Percentiles rank a stretch among this genome's conserved stretches.
Evolutionary conservation across 768 basidiomycete species (phyloP).

Genomic region (Boletellus emodensis): DNA sequence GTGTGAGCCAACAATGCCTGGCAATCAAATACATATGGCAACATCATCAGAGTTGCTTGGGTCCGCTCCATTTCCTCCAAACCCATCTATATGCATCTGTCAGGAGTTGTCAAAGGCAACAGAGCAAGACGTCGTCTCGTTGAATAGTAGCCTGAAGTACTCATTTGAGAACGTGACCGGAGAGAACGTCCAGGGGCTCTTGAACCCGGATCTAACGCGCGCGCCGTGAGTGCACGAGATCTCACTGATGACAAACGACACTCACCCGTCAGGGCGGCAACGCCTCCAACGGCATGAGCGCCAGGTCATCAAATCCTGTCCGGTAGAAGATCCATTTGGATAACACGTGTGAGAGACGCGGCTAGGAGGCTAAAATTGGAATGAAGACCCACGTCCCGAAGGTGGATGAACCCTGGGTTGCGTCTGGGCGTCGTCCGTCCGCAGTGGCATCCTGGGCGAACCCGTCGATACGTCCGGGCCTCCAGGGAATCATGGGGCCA

Average conservation of each 20-base stretch:
- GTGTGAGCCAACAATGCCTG: background rate
- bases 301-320: constrained; percentile 92
- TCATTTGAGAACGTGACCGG: constrained; percentile 86
- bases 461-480: constrained; percentile 90
- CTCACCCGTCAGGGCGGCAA: constrained; percentile 77
- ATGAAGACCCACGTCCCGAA: constrained; percentile 57
- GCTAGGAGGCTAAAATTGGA: background rate
- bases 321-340: constrained; percentile 58
- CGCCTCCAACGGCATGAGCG: constrained; percentile 94
- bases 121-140: constrained; percentile 55
- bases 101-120: background rate
- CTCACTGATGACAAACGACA: background rate
- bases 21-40: constrained; percentile 76
- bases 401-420: constrained; percentile 77
- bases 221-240: background rate
- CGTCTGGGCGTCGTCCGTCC: constrained; percentile 89
- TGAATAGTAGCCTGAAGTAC: constrained; percentile 79
- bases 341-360: background rate
- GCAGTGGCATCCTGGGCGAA: constrained; percentile 69
- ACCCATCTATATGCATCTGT: constrained; percentile 52
- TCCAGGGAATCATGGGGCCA: constrained; percentile 91
- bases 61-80: constrained; percentile 95
- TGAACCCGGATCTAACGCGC: constrained; percentile 61
- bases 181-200: constrained; percentile 95
- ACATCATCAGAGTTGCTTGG: constrained; percentile 97